Evolutionary conservation across 768 basidiomycete species (phyloP).

Genomic region (Cystofilobasidium macerans): DNA sequence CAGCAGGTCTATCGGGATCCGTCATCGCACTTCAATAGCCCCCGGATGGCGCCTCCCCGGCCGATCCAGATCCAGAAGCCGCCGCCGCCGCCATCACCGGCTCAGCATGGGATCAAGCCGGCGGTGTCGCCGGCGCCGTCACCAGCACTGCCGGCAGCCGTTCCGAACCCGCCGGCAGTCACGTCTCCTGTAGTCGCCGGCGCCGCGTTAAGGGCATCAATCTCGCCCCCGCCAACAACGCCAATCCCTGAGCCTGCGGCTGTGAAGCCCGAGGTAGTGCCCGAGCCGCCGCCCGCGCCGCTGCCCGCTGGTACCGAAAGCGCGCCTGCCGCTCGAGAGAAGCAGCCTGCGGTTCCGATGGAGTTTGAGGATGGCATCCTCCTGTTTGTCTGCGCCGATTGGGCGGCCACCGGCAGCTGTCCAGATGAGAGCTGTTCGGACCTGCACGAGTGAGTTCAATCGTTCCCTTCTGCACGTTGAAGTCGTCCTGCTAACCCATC

Average conservation of each 20-base stretch:
- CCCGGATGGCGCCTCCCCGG: not conserved
- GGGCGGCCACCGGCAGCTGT: not conserved
- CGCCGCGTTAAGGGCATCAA: too few species aligned
- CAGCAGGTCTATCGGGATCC: not conserved
- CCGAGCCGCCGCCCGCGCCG: too few species aligned
- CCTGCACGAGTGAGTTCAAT: not conserved
- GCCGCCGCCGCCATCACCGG: not conserved
- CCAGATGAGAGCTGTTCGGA: not conserved
- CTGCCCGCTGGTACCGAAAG: too few species aligned
- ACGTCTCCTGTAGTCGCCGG: too few species aligned
- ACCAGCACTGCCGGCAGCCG: not conserved
- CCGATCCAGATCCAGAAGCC: slow-evolving; percentile 2
- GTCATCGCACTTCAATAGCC: too few species aligned
- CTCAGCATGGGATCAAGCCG: not conserved
- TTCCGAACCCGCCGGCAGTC: too few species aligned
- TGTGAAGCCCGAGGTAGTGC: too few species aligned
- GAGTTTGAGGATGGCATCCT: slow-evolving; percentile 13
- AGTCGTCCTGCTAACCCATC: not conserved
- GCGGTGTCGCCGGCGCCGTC: not conserved
- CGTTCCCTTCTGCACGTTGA: not conserved
- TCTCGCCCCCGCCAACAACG: too few species aligned
- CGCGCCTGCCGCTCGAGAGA: not conserved
- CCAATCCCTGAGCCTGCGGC: too few species aligned
- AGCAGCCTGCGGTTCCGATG: slow-evolving; percentile 7
- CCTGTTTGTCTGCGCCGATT: slow-evolving; percentile 4